Evolutionary conservation across 2,329 filamentous ascomycete species (phyloP), one percentile per base, ranked within the genome.

Genomic region (Botryotinia calthae): DNA sequence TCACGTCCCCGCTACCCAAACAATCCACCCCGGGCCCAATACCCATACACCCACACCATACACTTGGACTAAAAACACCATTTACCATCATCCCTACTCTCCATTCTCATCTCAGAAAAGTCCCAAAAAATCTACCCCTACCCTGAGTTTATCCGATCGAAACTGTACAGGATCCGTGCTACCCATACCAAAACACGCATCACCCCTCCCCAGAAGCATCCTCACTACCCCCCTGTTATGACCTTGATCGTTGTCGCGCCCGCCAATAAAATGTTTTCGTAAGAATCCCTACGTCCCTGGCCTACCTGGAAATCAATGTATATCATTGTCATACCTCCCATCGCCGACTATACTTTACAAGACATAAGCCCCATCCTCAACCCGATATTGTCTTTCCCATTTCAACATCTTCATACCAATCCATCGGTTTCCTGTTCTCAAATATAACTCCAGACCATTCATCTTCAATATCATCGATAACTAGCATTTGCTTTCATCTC

Each of bases 191-290:
- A 67, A 72, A 72, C 70, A 72, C 37, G 51, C 25, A 56, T 34
- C 61, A 67, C 67, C 66, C 72, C 66, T 72, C 72, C 72, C 58
- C 48, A 73, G 72, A 62, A 42, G 62, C 62, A 67, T 59, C 62
- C 51, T 56, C 46, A 66, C 44, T 69, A 34, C 64, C 46, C 64
- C 71, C 71, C 63, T 72, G 71, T 59, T 72, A 62, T 10, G 67
- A 61, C 64, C 72, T 54, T 73, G 72, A 73, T 73, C 72, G 72
- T 64, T 71, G 67, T 58, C 56, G 46, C 68, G 59, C 48, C 59
- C 66, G 59, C 72, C 66, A 73, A 71, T 73, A 73, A 71, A 37
- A 69, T 56, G 71, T 72, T 72, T 72, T 72, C 71, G 64, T 72
- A 54, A 62, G 64, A 46, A 70, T 69, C 72, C 72, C 72, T 63